Evolutionary conservation across 306 rosid genomes (phyloP).

Genomic region (Senna tora): DNA sequence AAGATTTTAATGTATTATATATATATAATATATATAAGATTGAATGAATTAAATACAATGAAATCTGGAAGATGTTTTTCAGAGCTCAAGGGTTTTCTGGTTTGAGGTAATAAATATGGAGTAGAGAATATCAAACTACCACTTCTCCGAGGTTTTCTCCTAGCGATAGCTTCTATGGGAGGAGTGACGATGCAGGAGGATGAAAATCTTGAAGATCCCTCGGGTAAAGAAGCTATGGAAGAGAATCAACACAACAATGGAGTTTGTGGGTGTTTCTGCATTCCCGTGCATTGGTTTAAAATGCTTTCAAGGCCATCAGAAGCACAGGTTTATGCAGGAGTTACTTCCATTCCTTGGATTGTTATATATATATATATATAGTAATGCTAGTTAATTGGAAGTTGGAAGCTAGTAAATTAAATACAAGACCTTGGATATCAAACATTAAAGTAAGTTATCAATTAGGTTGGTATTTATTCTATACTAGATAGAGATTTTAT

Average conservation of each 20-base stretch:
- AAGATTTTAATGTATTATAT: too few species aligned
- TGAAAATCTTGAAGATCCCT: constrained; percentile 47
- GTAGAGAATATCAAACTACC: not conserved
- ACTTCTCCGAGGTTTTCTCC: not conserved
- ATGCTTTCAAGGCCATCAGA: constrained; percentile 84
- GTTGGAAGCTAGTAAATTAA: too few species aligned
- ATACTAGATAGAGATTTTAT: too few species aligned
- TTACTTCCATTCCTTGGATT: constrained; percentile 91
- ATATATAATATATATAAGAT: too few species aligned
- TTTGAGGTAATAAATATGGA: not conserved
- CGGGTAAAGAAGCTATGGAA: constrained; percentile 30
- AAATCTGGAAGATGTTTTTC: too few species aligned
- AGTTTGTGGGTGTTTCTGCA: constrained; percentile 39
- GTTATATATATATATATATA: too few species aligned
- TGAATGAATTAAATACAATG: too few species aligned
- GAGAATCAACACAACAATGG: constrained; percentile 48
- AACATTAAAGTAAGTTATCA: too few species aligned
- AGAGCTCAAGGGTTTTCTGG: not conserved
- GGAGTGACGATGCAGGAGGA: constrained; percentile 59
- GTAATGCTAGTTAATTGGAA: too few species aligned
- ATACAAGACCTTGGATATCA: too few species aligned
- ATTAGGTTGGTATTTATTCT: too few species aligned
- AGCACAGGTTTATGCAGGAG: constrained; percentile 85
- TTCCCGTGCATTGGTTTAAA: constrained; percentile 68
- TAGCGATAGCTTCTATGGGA: not conserved